Percentiles rank a stretch among this genome's conserved stretches.
These are phyloP conservation scores for Incumbomyces lentus DNA, from an alignment of 2,329 filamentous ascomycete species.

Conservation along the genomic window DNA sequence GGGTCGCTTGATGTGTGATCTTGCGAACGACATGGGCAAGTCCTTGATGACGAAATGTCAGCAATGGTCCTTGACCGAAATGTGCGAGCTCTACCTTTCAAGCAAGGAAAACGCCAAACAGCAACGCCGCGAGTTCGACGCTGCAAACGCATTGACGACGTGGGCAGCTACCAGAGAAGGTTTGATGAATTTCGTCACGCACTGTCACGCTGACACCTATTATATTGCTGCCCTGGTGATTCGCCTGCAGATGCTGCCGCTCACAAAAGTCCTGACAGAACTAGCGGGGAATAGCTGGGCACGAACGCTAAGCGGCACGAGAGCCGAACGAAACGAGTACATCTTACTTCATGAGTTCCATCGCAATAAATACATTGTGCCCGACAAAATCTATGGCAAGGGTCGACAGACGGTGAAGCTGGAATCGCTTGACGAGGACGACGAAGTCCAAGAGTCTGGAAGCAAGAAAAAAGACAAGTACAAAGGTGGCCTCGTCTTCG, in stretches of 20 bases:
- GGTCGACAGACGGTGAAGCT: conserved; percentile 63
- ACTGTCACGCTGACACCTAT: conserved; percentile 91
- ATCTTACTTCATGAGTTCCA: conserved; percentile 97
- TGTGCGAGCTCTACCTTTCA: conserved; percentile 83
- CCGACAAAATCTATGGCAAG: conserved; percentile 80
- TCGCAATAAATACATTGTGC: conserved; percentile 94
- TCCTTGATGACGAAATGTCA: conserved; percentile 95
- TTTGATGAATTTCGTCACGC: conserved; percentile 83
- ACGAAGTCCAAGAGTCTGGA: conserved; percentile 52
- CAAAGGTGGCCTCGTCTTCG: conserved; percentile 96
- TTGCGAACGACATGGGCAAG: conserved; percentile 94
- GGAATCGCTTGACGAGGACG: conserved; percentile 55
- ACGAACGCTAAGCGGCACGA: conserved; percentile 84
- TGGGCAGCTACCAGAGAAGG: conserved; percentile 79
- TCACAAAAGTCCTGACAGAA: conserved; percentile 93
- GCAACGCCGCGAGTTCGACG: conserved; percentile 70
- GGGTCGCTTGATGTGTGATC: conserved; percentile 81
- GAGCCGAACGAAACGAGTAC: conserved; percentile 96
- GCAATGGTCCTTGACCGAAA: conserved; percentile 95
- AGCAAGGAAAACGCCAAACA: conserved; percentile 44
- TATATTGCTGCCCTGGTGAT: conserved; percentile 87
- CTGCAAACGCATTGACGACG: conserved; percentile 72
- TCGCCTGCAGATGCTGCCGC: conserved; percentile 78
- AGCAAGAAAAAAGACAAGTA: conserved; percentile 98
- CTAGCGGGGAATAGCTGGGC: conserved; percentile 98